Evolutionary conservation across 352 stramenopile species (phyloP), one percentile per base, ranked within the genome.

Genomic region (Albugo candida): DNA sequence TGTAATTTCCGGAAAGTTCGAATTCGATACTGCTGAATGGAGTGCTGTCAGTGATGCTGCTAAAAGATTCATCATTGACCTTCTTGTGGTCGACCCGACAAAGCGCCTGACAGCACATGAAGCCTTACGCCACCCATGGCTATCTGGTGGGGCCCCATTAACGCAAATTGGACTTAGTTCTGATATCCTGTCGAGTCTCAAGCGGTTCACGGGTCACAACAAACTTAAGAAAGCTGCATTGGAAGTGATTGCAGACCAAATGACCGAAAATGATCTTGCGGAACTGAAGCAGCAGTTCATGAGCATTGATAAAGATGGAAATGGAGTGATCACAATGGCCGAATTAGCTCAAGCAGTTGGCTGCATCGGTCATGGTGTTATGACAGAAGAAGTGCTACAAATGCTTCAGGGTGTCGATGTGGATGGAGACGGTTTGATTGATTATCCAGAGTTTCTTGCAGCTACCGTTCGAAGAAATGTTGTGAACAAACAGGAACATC

Each of bases 11-110:
- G 77, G 70, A 6, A 71, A 89, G 40, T 89, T 83, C 51, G 67
- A 85, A 31, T 97, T 98, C 62, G 80, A 96, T 41, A 63, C 86
- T 27, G 70, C 77, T n/a, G 92, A 95, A 50, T 97, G 93, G 64
- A 67, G 84, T 21, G 66, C 80, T 39, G 81, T 97, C 37, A 94
- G 75, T 40, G 54, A 74, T n/a, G 63, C 69, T 38, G 89, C 87
- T 35, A 96, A 96, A 53, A 78, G 97, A 47, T 64, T 97, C 8
- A 95, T 98, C 50, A 75, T 69, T 36, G 75, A 82, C 37, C 84
- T 98, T 68, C 62, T 98, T 24, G 76, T 89, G 16, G 81, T 96
- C 1, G 72, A 97, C 58, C 71, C 81, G 0, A 62, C 68, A 20
- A 73, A 78, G 46, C 70, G 91, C 12, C 64, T 96, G 18, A 85